A percentile compares a stretch with the other conserved stretches of the same genome.
These are phyloP conservation scores for Phytomonas sp. DNA, from an alignment of 208 protist species.

Conservation along the genomic window DNA sequence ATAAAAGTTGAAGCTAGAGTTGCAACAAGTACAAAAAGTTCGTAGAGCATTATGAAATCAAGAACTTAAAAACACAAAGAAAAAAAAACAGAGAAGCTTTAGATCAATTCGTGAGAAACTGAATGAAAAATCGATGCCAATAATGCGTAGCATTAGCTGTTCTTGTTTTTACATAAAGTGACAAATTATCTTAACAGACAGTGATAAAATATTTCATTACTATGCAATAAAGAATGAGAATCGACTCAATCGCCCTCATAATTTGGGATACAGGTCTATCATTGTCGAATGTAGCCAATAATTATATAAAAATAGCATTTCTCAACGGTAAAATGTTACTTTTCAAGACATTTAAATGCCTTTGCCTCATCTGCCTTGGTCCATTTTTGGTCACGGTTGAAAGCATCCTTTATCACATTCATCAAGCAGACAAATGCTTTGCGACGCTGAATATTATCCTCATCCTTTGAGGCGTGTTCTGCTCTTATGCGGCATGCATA, in stretches of 20 bases:
- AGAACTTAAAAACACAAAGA: neutral
- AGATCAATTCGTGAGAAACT: neutral
- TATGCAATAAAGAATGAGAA: neutral
- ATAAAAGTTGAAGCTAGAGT: slow-evolving; percentile 71
- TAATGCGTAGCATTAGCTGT: neutral
- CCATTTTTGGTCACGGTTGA: slow-evolving; percentile 73
- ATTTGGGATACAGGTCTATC: neutral
- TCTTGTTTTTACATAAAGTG: neutral
- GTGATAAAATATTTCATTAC: neutral
- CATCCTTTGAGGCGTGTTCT: slow-evolving; percentile 73
- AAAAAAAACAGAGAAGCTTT: slow-evolving; percentile 4
- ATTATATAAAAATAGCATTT: neutral
- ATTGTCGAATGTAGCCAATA: neutral
- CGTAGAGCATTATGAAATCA: slow-evolving; percentile 18
- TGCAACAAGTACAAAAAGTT: slow-evolving; percentile 11
- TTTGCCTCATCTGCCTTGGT: slow-evolving; percentile 35
- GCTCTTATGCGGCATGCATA: slow-evolving; percentile 59
- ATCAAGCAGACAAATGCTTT: slow-evolving; percentile 69
- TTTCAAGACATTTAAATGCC: slow-evolving; percentile 12
- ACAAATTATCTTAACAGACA: neutral
- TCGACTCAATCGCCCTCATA: neutral
- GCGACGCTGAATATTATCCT: slow-evolving; percentile 67
- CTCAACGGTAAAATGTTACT: neutral
- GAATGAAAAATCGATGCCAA: neutral
- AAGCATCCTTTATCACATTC: slow-evolving; percentile 70